A percentile compares a stretch with the other conserved stretches of the same genome.
phyloP scores from a whole-genome alignment of 2,329 filamentous ascomycete species.

The Teratosphaeria destructans region DNA sequence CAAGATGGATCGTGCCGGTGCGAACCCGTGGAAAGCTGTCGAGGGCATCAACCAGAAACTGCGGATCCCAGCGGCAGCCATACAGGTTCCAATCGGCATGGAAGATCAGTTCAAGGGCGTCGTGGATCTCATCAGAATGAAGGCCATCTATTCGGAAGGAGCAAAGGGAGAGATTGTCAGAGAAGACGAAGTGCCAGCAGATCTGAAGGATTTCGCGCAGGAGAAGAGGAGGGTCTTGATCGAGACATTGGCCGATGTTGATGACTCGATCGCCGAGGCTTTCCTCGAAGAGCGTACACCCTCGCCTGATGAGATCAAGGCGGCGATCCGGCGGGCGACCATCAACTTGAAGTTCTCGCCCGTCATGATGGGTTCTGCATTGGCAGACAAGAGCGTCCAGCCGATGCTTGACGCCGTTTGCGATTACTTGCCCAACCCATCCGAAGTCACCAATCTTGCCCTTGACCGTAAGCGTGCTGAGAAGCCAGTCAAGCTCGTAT shows the following conservation, averaged over 20 bases:
- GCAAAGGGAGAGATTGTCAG: constrained; percentile 64
- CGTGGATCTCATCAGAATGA: constrained; percentile 86
- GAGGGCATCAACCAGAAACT: constrained; percentile 97
- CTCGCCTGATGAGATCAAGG: constrained; percentile 73
- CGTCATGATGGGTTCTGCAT: constrained; percentile 90
- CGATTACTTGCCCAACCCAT: constrained; percentile 88
- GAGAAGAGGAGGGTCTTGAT: constrained; percentile 80
- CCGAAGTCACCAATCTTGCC: constrained; percentile 79
- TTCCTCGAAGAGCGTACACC: constrained; percentile 83
- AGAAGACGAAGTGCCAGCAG: constrained; percentile 72
- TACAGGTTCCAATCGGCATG: constrained; percentile 86
- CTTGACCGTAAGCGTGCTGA: constrained; percentile 74
- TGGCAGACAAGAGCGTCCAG: constrained; percentile 90
- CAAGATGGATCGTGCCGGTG: constrained; percentile 99
- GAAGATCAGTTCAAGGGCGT: constrained; percentile 91
- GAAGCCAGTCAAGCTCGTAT: constrained; percentile 72
- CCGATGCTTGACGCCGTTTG: constrained; percentile 94
- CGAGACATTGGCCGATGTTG: constrained; percentile 91
- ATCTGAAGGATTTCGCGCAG: constrained; percentile 62
- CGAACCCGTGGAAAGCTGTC: constrained; percentile 94
- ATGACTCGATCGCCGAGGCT: constrained; percentile 93
- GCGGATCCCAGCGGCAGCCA: constrained; percentile 80
- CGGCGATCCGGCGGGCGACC: constrained; percentile 84
- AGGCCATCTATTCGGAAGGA: constrained; percentile 85
- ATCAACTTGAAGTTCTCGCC: constrained; percentile 82